phyloP scores from a whole-genome alignment of 2,329 filamentous ascomycete genomes.

The Lachnellula arida region DNA sequence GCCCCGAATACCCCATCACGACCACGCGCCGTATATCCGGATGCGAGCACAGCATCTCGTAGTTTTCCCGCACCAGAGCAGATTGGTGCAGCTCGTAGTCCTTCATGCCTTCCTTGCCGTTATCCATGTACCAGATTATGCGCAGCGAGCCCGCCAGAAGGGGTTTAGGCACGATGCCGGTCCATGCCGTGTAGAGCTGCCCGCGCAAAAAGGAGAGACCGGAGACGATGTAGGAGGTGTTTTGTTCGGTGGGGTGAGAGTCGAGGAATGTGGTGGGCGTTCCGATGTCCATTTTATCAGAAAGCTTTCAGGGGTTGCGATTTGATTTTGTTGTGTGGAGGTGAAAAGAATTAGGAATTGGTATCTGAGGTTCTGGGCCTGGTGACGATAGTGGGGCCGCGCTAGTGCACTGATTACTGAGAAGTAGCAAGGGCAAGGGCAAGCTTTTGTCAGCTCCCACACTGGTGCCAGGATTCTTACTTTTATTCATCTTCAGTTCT shows the following conservation, averaged over 20 bases:
- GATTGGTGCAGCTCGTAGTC: constrained; percentile 26
- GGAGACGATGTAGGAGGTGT: constrained; percentile 23
- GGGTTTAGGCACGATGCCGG: constrained; percentile 23
- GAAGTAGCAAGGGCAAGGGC: too few relatives aligned
- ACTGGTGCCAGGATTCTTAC: too few relatives aligned
- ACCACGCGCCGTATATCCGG: constrained; percentile 22
- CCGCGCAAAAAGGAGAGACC: constrained; percentile 21
- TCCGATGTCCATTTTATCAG: constrained; percentile 6
- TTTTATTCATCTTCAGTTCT: too few relatives aligned
- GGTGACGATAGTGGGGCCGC: too few relatives aligned
- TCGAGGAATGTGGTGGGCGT: constrained; percentile 26
- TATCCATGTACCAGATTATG: constrained; percentile 24
- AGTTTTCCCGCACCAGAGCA: constrained; percentile 20
- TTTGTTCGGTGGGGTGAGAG: constrained; percentile 24
- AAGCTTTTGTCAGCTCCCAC: too few relatives aligned
- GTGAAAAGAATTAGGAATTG: too few relatives aligned
- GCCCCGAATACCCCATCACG: constrained; percentile 24
- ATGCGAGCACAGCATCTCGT: constrained; percentile 18
- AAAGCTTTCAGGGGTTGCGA: too few relatives aligned
- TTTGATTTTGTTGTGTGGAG: neutral
- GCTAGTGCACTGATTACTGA: too few relatives aligned
- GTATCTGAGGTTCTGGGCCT: too few relatives aligned
- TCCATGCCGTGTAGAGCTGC: constrained; percentile 22
- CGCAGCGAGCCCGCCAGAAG: constrained; percentile 21
- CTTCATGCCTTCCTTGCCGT: constrained; percentile 22